Evolutionary conservation across 805 yeast genomes (phyloP).

Genomic region (Danielia reshetovae): DNA sequence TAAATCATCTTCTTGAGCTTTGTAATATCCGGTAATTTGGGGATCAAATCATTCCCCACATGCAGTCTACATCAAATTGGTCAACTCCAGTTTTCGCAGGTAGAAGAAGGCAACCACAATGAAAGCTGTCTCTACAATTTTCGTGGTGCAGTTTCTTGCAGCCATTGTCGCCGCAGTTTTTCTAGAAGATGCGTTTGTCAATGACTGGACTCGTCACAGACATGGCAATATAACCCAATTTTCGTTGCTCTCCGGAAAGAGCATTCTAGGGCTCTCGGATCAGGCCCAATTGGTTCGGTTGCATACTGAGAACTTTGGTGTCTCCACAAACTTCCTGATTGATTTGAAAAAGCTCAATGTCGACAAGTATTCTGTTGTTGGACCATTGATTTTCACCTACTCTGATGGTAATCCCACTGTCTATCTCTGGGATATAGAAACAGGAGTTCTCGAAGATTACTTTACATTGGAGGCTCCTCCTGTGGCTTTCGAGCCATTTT

Average conservation of each 20-base stretch:
- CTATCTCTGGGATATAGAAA: conserved; percentile 8
- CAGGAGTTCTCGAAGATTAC: conserved; percentile 10
- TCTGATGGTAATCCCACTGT: conserved; percentile 7
- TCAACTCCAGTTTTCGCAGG: no score
- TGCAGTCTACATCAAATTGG: no score
- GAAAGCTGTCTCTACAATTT: conserved; percentile 1
- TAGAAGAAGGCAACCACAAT: no score
- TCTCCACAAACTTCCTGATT: conserved; percentile 25
- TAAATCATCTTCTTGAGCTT: no score
- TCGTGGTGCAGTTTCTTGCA: conserved; percentile 3
- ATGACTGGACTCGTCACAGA: conserved; percentile 52
- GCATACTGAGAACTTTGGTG: conserved; percentile 20
- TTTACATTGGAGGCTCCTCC: conserved; percentile 5
- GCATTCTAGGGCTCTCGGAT: conserved; percentile 22
- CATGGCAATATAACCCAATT: conserved; percentile 34
- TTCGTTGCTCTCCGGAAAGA: conserved; percentile 13
- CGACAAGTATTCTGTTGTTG: conserved; percentile 7
- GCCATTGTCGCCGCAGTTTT: conserved; percentile 17
- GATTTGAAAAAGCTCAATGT: conserved; percentile 17
- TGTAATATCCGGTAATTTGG: no score
- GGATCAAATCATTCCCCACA: no score
- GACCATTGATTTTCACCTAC: conserved; percentile 7
- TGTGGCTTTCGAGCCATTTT: not conserved
- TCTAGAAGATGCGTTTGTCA: conserved; percentile 50
- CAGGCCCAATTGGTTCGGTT: conserved; percentile 22